Base-by-base conservation (phyloP, 176 grass and related monocot genomes). In the Musa schizocarpa region DNA sequence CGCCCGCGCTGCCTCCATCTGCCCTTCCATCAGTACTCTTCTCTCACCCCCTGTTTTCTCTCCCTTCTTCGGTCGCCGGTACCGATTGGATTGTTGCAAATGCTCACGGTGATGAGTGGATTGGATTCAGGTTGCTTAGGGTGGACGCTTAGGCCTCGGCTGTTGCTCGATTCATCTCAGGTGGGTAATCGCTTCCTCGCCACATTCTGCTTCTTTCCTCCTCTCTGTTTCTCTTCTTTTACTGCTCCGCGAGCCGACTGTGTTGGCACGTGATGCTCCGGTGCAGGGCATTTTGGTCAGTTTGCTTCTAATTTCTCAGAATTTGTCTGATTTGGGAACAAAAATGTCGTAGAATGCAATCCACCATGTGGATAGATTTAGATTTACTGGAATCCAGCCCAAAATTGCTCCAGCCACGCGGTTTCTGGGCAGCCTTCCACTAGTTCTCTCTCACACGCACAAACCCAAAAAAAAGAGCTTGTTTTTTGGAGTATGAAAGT, bases 1-100 rank as follows among this genome's bases (percentile, higher is more conserved):
- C 61, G 81, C 90, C 53, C 88, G 91, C 17, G 86, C 84, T 20
- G 86, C 84, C 74, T 87, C 89, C 11, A 84, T 96, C 65, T 90
- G 93, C 86, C 74, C 92, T 73, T 57, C 90, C 61, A 62, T 84
- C 17, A 76, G 85, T 87, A 24, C 53, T 12, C 21, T 27, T 75
- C 64, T 43, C 48, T 67, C 52, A n/a, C 24, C 10, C 49, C 23
- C 52, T 0, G 0, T 68, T 12, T 14, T 52, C 13, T 72, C 11
- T 22, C n/a, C 2, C 57, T 62, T 62, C 57, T 17, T 19, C 14
- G 17, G 4, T 14, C 13, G 13, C 17, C 1, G 53, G 9, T 56
- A 24, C 1, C 1, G 53, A 74, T 56, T 43, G 2, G 11, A 3
- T 54, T 74, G 23, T 13, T 20, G 14, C 6, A 50, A 51, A 71